Conservation (phyloP, 2,329 filamentous ascomycete species). For the Onygena corvina region DNA sequence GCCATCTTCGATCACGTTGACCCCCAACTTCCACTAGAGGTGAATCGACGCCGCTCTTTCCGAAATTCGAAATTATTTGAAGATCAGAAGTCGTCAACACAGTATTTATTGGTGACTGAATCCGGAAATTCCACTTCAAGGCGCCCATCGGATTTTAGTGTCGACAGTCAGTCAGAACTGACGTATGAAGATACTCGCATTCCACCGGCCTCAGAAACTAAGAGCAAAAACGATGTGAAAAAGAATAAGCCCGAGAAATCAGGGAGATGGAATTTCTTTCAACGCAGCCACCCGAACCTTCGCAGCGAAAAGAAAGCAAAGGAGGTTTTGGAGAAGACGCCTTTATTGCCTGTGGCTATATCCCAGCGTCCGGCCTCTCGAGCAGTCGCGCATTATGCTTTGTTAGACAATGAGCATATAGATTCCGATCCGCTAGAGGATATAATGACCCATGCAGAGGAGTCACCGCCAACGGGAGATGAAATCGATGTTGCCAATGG, state of each 20-base stretch:
- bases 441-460: constrained; percentile 28
- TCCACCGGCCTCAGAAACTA: neutral
- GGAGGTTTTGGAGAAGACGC: constrained; percentile 8
- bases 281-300: constrained; percentile 28
- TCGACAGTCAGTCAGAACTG: neutral
- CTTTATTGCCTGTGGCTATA: constrained; percentile 29
- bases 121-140: neutral
- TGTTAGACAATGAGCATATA: constrained; percentile 38
- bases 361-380: constrained; percentile 29
- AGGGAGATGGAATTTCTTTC: constrained; percentile 49
- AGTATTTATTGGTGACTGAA: neutral
- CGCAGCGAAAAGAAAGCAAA: constrained; percentile 36
- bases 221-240: constrained; percentile 15
- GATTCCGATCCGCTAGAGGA: constrained; percentile 31
- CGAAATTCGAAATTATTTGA: constrained; percentile 21
- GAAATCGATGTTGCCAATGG: constrained; percentile 18
- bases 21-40: neutral
- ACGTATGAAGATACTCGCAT: constrained; percentile 10
- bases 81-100: constrained; percentile 12
- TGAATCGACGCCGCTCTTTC: constrained; percentile 19
- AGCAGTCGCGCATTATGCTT: constrained; percentile 46
- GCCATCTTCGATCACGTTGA: neutral
- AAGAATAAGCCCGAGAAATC: constrained; percentile 27
- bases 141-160: constrained; percentile 3
- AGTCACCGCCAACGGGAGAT: constrained; percentile 31